phyloP scores from a whole-genome alignment of 495 filamentous ascomycete genomes.

The Daldinia concentrica region DNA sequence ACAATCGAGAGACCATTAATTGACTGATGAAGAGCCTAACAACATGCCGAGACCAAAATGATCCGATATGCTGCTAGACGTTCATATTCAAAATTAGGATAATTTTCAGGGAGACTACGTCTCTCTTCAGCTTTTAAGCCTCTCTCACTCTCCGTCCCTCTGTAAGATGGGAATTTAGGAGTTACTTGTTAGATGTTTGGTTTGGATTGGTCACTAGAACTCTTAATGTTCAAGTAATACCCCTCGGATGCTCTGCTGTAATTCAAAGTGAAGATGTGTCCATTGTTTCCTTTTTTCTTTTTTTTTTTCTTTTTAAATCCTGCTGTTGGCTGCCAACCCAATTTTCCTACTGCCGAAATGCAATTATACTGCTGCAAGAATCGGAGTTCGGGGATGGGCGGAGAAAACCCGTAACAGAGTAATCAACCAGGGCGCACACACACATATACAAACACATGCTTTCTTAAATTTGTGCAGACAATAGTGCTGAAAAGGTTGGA shows the following conservation, averaged over 20 bases:
- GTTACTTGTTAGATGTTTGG: slow-evolving; percentile 44
- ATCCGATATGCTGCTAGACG: slow-evolving; percentile 25
- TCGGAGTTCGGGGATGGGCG: slow-evolving; percentile 38
- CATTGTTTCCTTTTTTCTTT: slow-evolving; percentile 33
- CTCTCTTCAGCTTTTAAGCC: slow-evolving; percentile 35
- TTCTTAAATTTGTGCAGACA: slow-evolving; percentile 39
- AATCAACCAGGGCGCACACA: slow-evolving; percentile 41
- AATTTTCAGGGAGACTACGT: slow-evolving; percentile 29
- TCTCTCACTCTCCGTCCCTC: slow-evolving; percentile 43
- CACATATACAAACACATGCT: slow-evolving; percentile 42
- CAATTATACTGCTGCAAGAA: slow-evolving; percentile 41
- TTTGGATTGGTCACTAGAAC: slow-evolving; percentile 42
- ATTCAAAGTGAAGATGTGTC: slow-evolving; percentile 38
- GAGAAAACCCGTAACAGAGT: slow-evolving; percentile 39
- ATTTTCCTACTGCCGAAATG: slow-evolving; percentile 33
- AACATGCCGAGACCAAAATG: slow-evolving; percentile 8
- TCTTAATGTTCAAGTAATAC: slow-evolving; percentile 41
- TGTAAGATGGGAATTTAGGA: slow-evolving; percentile 44
- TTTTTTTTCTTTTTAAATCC: no score
- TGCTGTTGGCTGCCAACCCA: slow-evolving; percentile 38
- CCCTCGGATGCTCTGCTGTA: slow-evolving; percentile 37
- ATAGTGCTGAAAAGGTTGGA: slow-evolving; percentile 34
- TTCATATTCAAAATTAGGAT: slow-evolving; percentile 41
- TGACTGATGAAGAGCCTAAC: slow-evolving; percentile 39
- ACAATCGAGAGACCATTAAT: slow-evolving; percentile 37